These are phyloP conservation scores for Ophiorrhiza pumila DNA, from an alignment of 257 asterid genomes.

Conservation along the genomic window DNA sequence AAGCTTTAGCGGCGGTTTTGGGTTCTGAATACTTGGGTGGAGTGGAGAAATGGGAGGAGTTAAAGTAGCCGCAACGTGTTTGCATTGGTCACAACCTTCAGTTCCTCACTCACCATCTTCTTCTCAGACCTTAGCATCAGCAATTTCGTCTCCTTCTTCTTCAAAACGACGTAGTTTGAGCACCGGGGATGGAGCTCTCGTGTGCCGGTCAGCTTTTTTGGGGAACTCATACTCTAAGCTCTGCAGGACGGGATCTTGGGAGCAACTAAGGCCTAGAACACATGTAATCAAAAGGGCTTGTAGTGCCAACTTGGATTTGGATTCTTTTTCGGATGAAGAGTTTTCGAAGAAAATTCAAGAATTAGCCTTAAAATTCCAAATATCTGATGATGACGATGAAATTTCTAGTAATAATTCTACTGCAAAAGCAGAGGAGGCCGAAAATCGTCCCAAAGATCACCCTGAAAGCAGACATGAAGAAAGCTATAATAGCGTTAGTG, in stretches of 20 bases:
- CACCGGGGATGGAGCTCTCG: conserved; percentile 43
- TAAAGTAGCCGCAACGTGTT: conserved; percentile 56
- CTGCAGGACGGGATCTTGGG: conserved; percentile 46
- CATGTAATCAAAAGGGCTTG: conserved; percentile 38
- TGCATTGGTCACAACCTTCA: conserved; percentile 69
- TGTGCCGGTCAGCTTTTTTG: conserved; percentile 39
- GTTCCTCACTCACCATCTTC: conserved; percentile 71
- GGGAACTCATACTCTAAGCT: conserved; percentile 38
- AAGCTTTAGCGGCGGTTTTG: neutral
- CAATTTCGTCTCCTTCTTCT: conserved; percentile 53
- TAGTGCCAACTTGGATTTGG: conserved; percentile 54
- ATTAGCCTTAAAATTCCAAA: conserved; percentile 37
- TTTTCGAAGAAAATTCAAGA: conserved; percentile 60
- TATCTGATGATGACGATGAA: conserved; percentile 29
- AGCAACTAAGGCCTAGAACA: conserved; percentile 24
- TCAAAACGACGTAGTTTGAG: conserved; percentile 42
- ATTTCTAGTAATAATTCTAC: conserved; percentile 1
- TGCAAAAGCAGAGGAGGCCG: conserved; percentile 3
- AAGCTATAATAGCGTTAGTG: neutral
- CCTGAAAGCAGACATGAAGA: conserved; percentile 12
- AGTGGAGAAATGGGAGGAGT: conserved; percentile 52
- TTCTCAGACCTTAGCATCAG: conserved; percentile 60
- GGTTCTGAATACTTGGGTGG: conserved; percentile 9
- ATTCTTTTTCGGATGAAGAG: conserved; percentile 81
- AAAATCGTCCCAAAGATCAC: too few relatives aligned